These are phyloP conservation scores for Citrus trifoliata DNA, from an alignment of 345 rosid genomes.

Conservation along the genomic window DNA sequence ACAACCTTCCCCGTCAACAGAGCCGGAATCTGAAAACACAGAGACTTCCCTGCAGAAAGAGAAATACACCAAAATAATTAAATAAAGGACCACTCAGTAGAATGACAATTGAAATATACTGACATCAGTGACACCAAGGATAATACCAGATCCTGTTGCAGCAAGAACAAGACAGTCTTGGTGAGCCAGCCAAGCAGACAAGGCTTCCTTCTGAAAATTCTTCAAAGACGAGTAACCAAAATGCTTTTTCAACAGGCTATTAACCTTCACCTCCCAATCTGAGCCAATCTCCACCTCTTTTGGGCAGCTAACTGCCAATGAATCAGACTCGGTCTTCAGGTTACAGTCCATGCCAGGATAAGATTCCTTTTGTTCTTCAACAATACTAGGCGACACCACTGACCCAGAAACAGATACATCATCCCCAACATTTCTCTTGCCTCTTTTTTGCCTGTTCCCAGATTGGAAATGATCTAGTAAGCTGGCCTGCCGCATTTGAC, in stretches of 20 bases:
- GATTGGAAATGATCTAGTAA: slow-evolving; percentile 60
- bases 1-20: slow-evolving; percentile 74
- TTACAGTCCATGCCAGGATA: slow-evolving; percentile 6
- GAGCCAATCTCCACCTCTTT: slow-evolving; percentile 34
- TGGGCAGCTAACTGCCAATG: slow-evolving; percentile 15
- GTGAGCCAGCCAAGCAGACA: slow-evolving; percentile 66
- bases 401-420: slow-evolving; percentile 21
- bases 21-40: slow-evolving; percentile 93
- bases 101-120: background rate
- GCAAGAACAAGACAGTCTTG: slow-evolving; percentile 86
- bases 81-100: background rate
- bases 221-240: slow-evolving; percentile 67
- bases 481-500: slow-evolving; percentile 48
- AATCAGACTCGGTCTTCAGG: slow-evolving; percentile 13
- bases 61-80: background rate
- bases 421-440: slow-evolving; percentile 12
- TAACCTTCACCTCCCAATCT: slow-evolving; percentile 61
- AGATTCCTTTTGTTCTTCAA: slow-evolving; percentile 16
- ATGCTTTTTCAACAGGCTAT: slow-evolving; percentile 40
- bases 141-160: slow-evolving; percentile 87
- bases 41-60: slow-evolving; percentile 66
- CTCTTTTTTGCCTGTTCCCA: slow-evolving; percentile 24
- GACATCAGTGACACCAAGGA: slow-evolving; percentile 6
- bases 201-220: slow-evolving; percentile 74
- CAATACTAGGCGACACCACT: slow-evolving; percentile 17